Percentiles rank a stretch among this genome's conserved stretches.
Evolutionary conservation across 352 stramenopile genomes (phyloP).

Genomic region (Globisporangium radiosum): DNA sequence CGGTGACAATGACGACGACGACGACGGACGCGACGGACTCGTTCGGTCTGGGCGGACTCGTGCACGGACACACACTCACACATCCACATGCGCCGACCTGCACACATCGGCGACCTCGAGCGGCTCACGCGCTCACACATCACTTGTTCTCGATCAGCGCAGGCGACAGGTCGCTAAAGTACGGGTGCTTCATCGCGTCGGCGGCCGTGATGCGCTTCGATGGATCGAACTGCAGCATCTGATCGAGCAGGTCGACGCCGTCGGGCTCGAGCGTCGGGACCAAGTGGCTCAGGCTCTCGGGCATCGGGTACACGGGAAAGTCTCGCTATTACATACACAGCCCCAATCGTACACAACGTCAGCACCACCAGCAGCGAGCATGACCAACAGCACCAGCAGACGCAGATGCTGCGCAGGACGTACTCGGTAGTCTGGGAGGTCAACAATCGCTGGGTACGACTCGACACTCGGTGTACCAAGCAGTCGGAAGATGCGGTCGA

Average conservation of each 20-base stretch:
- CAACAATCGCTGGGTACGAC: slow-evolving; percentile 95
- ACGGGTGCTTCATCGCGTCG: slow-evolving; percentile 95
- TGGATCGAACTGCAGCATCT: slow-evolving; percentile 87
- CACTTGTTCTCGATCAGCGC: slow-evolving; percentile 56
- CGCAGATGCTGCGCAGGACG: slow-evolving; percentile 12
- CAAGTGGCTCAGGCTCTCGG: slow-evolving; percentile 83
- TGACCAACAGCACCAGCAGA: background rate
- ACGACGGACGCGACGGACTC: too few species aligned
- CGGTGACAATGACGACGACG: too few species aligned
- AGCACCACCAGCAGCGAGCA: background rate
- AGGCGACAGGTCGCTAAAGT: slow-evolving; percentile 93
- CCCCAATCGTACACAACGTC: background rate
- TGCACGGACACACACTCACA: too few species aligned
- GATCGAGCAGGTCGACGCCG: slow-evolving; percentile 90
- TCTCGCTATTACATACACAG: slow-evolving; percentile 50
- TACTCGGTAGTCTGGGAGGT: slow-evolving; percentile 96
- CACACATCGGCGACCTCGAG: background rate
- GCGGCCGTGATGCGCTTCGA: slow-evolving; percentile 91
- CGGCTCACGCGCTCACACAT: background rate
- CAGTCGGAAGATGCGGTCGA: slow-evolving; percentile 97
- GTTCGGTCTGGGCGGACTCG: too few species aligned
- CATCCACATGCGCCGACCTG: too few species aligned
- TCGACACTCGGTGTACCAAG: slow-evolving; percentile 92
- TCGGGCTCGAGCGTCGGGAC: slow-evolving; percentile 88
- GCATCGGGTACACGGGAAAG: slow-evolving; percentile 89